Conservation (phyloP, 2,329 filamentous ascomycete species). For the Amauroascus niger region DNA sequence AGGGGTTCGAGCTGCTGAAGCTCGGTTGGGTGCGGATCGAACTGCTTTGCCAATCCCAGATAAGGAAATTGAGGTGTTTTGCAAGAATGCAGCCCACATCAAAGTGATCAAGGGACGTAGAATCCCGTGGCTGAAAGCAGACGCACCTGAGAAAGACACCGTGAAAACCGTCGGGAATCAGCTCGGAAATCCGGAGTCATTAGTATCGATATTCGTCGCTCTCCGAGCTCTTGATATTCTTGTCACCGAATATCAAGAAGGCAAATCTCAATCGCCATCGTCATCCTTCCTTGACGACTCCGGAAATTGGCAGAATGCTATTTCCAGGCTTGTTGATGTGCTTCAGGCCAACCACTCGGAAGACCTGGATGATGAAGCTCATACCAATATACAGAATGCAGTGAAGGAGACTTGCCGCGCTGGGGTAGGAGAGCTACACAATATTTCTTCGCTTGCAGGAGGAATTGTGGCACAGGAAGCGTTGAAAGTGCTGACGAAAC, state of each 20-base stretch:
- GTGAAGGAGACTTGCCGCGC: constrained; percentile 64
- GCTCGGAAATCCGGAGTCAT: constrained; percentile 44
- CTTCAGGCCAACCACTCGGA: constrained; percentile 31
- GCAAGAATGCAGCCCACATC: constrained; percentile 88
- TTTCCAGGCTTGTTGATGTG: constrained; percentile 7
- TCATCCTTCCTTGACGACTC: constrained; percentile 27
- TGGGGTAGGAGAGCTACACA: constrained; percentile 79
- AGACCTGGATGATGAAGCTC: constrained; percentile 42
- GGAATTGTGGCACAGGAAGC: constrained; percentile 95
- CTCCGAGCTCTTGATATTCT: constrained; percentile 42
- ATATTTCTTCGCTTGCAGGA: constrained; percentile 75
- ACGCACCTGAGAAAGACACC: constrained; percentile 30
- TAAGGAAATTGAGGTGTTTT: constrained; percentile 79
- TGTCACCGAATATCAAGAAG: constrained; percentile 46
- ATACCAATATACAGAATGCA: constrained; percentile 45
- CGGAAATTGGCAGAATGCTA: constrained; percentile 23
- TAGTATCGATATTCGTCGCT: constrained; percentile 61
- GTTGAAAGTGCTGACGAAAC: constrained; percentile 67
- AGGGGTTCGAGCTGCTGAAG: constrained; percentile 50
- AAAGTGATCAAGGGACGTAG: constrained; percentile 65
- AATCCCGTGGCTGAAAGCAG: constrained; percentile 41
- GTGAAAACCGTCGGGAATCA: constrained; percentile 35
- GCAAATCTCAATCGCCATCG: not conserved
- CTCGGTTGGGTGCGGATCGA: constrained; percentile 27
- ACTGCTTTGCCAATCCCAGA: constrained; percentile 45